Conservation (phyloP, 1,284 basidiomycete genomes). For the Apiotrichum mycotoxinovorans region DNA sequence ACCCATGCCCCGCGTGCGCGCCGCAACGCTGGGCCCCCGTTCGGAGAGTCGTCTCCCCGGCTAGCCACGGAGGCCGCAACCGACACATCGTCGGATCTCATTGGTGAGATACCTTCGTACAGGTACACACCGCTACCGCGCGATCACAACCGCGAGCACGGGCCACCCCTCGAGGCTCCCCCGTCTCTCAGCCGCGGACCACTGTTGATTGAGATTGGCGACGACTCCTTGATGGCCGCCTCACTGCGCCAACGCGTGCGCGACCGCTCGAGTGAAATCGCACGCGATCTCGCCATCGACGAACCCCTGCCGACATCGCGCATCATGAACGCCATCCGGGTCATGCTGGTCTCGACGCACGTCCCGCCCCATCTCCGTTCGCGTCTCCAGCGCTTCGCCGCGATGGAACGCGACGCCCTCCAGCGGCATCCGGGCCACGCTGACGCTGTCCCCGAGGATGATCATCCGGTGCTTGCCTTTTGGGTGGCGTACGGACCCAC, state of each 20-base stretch:
- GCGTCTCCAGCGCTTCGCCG: conserved; percentile 7
- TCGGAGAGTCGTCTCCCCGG: not conserved
- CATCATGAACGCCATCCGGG: conserved; percentile 7
- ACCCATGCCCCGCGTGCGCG: too few relatives aligned
- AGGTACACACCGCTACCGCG: not conserved
- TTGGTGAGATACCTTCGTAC: not conserved
- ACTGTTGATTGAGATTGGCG: not conserved
- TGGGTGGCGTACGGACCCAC: too few relatives aligned
- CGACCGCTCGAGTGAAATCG: conserved; percentile 2
- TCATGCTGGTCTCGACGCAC: conserved; percentile 5
- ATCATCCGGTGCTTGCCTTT: too few relatives aligned
- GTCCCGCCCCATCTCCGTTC: conserved; percentile 6
- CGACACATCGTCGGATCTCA: too few relatives aligned
- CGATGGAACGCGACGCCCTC: conserved; percentile 7
- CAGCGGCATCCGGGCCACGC: not conserved
- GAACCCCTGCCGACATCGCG: not conserved
- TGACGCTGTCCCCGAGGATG: too few relatives aligned
- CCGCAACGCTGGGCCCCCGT: too few relatives aligned
- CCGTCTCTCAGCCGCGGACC: too few relatives aligned
- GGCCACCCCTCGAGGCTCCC: too few relatives aligned
- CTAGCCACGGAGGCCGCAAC: not conserved
- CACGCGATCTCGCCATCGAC: conserved; percentile 6
- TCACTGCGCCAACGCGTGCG: conserved; percentile 3
- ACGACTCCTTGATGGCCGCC: too few relatives aligned
- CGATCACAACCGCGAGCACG: too few relatives aligned